Evolutionary conservation across 2,329 filamentous ascomycete genomes (phyloP).

Genomic region (Penicillium sp.): DNA sequence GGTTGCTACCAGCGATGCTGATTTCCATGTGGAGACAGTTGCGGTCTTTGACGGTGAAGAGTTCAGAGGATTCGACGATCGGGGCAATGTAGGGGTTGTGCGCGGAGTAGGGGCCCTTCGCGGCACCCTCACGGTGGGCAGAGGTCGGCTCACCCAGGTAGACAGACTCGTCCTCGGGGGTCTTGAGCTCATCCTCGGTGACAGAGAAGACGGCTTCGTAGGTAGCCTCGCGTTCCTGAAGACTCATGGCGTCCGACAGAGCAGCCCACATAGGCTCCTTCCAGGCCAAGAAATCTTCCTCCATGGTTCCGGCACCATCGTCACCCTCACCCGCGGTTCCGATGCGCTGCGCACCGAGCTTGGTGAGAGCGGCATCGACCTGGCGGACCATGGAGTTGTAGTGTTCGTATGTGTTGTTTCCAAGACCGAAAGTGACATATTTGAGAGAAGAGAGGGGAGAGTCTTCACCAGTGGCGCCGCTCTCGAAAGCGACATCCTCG

Average conservation of each 20-base stretch:
- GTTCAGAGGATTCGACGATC: constrained; percentile 83
- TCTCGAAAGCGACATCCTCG: constrained; percentile 79
- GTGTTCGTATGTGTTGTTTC: constrained; percentile 99
- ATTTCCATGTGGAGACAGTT: constrained; percentile 98
- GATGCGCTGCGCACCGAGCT: constrained; percentile 80
- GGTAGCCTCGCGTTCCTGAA: constrained; percentile 93
- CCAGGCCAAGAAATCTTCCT: constrained; percentile 98
- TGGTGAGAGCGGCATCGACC: constrained; percentile 76
- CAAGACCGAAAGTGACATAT: constrained; percentile 92
- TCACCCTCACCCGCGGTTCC: constrained; percentile 92
- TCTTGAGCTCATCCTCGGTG: constrained; percentile 71
- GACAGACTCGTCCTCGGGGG: constrained; percentile 74
- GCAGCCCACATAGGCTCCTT: constrained; percentile 99
- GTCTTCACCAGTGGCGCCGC: constrained; percentile 62
- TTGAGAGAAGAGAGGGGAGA: constrained; percentile 79
- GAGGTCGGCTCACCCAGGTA: constrained; percentile 97
- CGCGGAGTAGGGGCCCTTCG: constrained; percentile 89
- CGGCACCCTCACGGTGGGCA: constrained; percentile 82
- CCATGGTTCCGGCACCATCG: constrained; percentile 98
- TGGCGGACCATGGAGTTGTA: constrained; percentile 99
- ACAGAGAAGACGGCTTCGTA: constrained; percentile 93
- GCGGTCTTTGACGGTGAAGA: constrained; percentile 85
- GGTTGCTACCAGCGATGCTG: constrained; percentile 83
- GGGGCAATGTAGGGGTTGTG: constrained; percentile 97
- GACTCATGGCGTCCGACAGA: constrained; percentile 75